These are phyloP conservation scores for Cucurbita argyrosperma DNA, from an alignment of 306 rosid genomes.

Conservation along the genomic window DNA sequence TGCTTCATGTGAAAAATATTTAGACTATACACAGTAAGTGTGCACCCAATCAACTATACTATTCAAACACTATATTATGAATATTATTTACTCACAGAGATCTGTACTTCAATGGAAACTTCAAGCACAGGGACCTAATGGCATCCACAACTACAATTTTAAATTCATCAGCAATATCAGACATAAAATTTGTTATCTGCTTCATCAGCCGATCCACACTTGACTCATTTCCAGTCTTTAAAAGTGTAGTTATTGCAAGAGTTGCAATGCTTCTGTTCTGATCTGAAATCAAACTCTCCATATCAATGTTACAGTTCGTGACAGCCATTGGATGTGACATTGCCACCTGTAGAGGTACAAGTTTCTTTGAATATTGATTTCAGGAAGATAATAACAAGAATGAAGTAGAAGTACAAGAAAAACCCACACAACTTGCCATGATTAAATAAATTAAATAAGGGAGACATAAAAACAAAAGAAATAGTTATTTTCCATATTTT, in stretches of 20 bases:
- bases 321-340: constrained; percentile 99
- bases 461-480: not conserved
- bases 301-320: constrained; percentile 93
- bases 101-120: constrained; percentile 94
- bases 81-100: constrained; percentile 55
- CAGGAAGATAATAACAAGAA: too few relatives aligned
- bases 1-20: not conserved
- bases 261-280: constrained; percentile 98
- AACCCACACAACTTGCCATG: too few relatives aligned
- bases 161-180: constrained; percentile 98
- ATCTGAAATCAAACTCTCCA: constrained; percentile 95
- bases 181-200: constrained; percentile 95
- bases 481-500: not conserved
- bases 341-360: constrained; percentile 63
- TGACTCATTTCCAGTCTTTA: constrained; percentile 97
- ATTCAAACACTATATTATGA: not conserved
- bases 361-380: not conserved
- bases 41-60: constrained; percentile 4
- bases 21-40: not conserved
- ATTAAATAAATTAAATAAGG: too few relatives aligned
- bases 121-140: constrained; percentile 84
- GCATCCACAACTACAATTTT: constrained; percentile 98
- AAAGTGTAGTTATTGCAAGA: constrained; percentile 91
- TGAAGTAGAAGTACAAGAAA: too few relatives aligned
- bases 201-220: constrained; percentile 97